Conservation (phyloP, 192 early-diverging fungal species). For the Mortierella claussenii region DNA sequence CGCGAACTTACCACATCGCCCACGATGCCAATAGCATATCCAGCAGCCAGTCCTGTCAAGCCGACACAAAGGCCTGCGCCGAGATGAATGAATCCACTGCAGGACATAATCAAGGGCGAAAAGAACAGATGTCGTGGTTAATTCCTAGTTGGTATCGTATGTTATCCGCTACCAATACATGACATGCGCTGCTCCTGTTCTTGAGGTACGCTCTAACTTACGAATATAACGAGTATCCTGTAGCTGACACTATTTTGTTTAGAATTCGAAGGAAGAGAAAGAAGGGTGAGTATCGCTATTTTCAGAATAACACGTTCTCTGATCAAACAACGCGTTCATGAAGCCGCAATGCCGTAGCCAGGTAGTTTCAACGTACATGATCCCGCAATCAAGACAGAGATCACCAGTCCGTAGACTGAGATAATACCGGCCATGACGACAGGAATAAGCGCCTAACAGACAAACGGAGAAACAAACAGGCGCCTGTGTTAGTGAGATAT, state of each 20-base stretch:
- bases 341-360: too few relatives aligned
- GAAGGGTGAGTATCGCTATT: background rate
- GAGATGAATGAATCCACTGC: slow-evolving; percentile 91
- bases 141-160: too few relatives aligned
- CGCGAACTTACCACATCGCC: slow-evolving; percentile 84
- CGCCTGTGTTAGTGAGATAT: too few relatives aligned
- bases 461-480: background rate
- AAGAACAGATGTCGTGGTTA: too few relatives aligned
- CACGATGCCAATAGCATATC: slow-evolving; percentile 96
- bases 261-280: slow-evolving; percentile 9
- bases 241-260: slow-evolving; percentile 10
- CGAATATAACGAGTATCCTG: slow-evolving; percentile 55
- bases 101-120: too few relatives aligned
- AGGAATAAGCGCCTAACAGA: slow-evolving; percentile 80
- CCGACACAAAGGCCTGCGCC: slow-evolving; percentile 95
- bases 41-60: slow-evolving; percentile 91
- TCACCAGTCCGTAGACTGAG: slow-evolving; percentile 97
- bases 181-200: too few relatives aligned
- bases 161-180: too few relatives aligned
- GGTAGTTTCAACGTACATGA: slow-evolving; percentile 79
- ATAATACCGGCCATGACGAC: slow-evolving; percentile 99
- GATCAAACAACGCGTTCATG: too few relatives aligned
- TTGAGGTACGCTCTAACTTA: too few relatives aligned
- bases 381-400: slow-evolving; percentile 90
- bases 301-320: too few relatives aligned